phyloP scores from a whole-genome alignment of 768 basidiomycete species.

The Hirschioporus abietinus region DNA sequence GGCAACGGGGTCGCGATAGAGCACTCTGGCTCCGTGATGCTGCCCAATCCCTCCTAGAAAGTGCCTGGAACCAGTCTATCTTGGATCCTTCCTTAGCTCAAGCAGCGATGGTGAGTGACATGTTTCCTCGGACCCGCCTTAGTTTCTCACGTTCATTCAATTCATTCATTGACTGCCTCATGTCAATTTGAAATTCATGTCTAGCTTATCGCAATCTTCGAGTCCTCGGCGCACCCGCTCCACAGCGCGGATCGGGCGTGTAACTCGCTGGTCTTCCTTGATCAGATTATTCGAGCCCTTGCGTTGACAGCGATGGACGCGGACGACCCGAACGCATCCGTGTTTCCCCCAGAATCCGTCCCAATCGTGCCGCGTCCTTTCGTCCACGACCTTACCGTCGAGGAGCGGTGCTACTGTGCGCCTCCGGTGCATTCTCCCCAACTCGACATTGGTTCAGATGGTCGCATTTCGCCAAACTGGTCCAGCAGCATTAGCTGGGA shows the following conservation, averaged over 20 bases:
- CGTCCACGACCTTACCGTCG: conserved; percentile 1
- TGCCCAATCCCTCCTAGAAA: conserved; percentile 50
- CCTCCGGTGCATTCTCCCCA: conserved; percentile 15
- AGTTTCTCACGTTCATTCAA: conserved; percentile 14
- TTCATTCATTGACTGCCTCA: conserved; percentile 2
- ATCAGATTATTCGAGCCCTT: conserved; percentile 56
- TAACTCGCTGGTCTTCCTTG: conserved; percentile 51
- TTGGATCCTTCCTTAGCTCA: conserved; percentile 64
- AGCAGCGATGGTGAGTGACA: conserved; percentile 55
- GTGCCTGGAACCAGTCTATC: conserved; percentile 44
- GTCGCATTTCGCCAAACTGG: background rate
- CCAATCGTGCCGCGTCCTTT: conserved; percentile 37
- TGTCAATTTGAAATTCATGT: background rate
- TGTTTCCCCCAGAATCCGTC: conserved; percentile 45
- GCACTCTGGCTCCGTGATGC: conserved; percentile 52
- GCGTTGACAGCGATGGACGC: conserved; percentile 53
- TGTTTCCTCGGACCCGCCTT: conserved; percentile 1
- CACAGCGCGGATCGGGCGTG: conserved; percentile 51
- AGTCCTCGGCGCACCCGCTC: conserved; percentile 66
- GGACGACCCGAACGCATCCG: conserved; percentile 45
- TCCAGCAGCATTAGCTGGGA: conserved; percentile 39
- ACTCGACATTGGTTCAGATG: background rate
- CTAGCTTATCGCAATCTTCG: conserved; percentile 73
- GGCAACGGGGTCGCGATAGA: conserved; percentile 46
- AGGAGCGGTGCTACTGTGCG: conserved; percentile 22